phyloP scores from a whole-genome alignment of 345 rosid genomes.

The Boechera retrofracta region DNA sequence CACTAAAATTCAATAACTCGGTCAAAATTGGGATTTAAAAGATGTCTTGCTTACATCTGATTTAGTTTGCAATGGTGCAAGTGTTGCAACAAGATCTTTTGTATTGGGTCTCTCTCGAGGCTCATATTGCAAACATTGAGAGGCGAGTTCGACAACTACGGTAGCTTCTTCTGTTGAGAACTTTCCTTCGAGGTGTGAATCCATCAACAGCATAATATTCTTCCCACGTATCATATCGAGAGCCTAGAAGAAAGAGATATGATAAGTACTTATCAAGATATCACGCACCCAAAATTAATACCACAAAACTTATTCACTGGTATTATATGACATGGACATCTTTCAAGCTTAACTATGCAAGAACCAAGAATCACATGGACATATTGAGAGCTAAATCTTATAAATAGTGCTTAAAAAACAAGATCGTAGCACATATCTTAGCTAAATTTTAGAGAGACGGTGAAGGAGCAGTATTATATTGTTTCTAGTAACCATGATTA shows the following conservation, averaged over 20 bases:
- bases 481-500: background rate
- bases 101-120: constrained; percentile 93
- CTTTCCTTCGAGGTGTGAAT: constrained; percentile 92
- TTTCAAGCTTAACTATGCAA: constrained; percentile 2
- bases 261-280: background rate
- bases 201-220: constrained; percentile 79
- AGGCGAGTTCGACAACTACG: constrained; percentile 77
- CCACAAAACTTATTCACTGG: constrained; percentile 1
- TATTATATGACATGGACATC: background rate
- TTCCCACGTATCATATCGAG: constrained; percentile 90
- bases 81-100: constrained; percentile 75
- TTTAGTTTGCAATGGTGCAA: constrained; percentile 78
- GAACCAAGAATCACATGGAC: constrained; percentile 2
- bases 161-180: constrained; percentile 93
- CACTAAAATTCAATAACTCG: background rate
- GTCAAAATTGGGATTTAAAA: background rate
- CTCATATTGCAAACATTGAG: constrained; percentile 85
- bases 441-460: background rate
- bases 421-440: background rate
- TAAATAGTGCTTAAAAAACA: background rate
- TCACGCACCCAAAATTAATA: constrained; percentile 25
- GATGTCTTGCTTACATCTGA: constrained; percentile 68
- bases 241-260: constrained; percentile 59
- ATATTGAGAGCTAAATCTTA: background rate
- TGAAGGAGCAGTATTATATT: background rate